Evolutionary conservation across 208 protist genomes (phyloP).

Genomic region (Leishmania gerbilli): DNA sequence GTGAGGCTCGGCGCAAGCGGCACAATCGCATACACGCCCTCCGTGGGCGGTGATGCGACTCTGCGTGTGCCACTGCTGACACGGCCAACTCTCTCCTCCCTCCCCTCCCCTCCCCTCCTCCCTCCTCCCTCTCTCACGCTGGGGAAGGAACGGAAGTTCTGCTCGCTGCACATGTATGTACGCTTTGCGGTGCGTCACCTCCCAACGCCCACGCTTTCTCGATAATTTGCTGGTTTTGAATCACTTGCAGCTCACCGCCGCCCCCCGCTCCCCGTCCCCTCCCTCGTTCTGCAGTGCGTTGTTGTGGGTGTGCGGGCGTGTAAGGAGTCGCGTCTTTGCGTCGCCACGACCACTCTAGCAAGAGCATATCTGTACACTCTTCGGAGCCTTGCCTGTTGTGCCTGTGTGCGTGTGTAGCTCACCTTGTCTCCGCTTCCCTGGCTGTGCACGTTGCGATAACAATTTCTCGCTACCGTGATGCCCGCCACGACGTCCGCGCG

Average conservation of each 20-base stretch:
- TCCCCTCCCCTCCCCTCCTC: background rate
- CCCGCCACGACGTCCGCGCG: background rate
- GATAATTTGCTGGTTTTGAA: background rate
- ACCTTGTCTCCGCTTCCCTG: background rate
- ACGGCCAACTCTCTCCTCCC: background rate
- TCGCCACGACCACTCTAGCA: background rate
- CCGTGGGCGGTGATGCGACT: background rate
- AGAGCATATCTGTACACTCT: background rate
- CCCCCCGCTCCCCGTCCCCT: background rate
- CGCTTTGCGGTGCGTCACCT: background rate
- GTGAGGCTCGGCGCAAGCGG: background rate
- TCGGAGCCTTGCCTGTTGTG: background rate
- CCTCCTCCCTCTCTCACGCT: background rate
- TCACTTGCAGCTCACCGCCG: conserved; percentile 2
- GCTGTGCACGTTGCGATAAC: background rate
- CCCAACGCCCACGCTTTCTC: background rate
- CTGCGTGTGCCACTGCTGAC: background rate
- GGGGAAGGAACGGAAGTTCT: background rate
- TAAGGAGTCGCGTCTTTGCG: background rate
- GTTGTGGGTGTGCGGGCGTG: background rate
- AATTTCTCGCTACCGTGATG: background rate
- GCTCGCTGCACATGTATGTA: background rate
- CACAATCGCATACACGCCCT: background rate
- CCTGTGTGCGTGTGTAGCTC: background rate
- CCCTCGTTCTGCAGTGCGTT: background rate